Evolutionary conservation across 139 green algal species (phyloP), one percentile per base, ranked within the genome.

Genomic region (Eudorina sp.): DNA sequence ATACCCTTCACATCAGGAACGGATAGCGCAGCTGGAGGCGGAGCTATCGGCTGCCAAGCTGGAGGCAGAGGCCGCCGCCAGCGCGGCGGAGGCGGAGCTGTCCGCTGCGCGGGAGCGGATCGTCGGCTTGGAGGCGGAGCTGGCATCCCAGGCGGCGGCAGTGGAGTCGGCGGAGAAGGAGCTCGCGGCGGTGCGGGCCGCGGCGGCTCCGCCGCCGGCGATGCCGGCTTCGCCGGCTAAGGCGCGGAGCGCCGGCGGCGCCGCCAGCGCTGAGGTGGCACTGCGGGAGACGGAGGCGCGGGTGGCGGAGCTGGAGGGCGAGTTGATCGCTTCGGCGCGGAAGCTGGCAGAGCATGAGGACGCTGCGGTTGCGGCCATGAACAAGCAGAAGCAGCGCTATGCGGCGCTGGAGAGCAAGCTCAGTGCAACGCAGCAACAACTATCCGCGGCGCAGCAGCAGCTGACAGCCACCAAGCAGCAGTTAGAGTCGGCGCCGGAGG

Each of bases 291-390:
- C 64, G 7, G 3, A 41, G 3, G 45, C 62, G 18, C 81, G 81
- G 2, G 43, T 87, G 4, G 45, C 62, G 31, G 81, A 87, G 25
- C 64, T 87, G 29, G 81, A 87, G 64, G 62, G 19, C 31, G 81
- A 87, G 43, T 36, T 87, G 9, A 87, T 87, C 31, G 31, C 45
- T 3, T n/a, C 21, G 64, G 81, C 81, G 0, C 43, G 81, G 4
- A 87, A 66, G 64, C 62, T 87, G 43, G 81, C 81, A 29, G 31
- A 53, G 45, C 40, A 58, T 14, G 81, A 87, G 19, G 81, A 87
- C 66, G 2, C 4, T 18, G 81, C 81, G 40, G 81, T 87, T 16
- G 81, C 81, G 41, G 14, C 60, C 3, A 46, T 86, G 41, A 40
- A 45, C 41, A 76, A 76, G 40, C 38, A 77, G 60, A 76, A 76